A percentile compares a stretch with the other conserved stretches of the same genome.
phyloP scores from a whole-genome alignment of 2,329 filamentous ascomycete genomes.

The Thelonectria discophora region DNA sequence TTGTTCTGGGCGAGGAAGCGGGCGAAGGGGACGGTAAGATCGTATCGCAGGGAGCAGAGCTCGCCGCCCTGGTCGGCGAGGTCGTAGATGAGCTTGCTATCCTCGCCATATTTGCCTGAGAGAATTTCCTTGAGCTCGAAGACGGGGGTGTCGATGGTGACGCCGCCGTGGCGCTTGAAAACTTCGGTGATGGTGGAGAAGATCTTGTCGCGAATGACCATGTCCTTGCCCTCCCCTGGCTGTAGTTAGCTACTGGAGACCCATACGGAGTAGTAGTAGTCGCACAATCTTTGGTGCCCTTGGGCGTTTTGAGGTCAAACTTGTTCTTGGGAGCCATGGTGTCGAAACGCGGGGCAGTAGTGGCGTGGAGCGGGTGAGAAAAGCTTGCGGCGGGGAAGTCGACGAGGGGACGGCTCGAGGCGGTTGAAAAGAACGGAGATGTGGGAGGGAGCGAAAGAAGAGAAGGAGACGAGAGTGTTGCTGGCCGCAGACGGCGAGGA shows the following conservation, averaged over 20 bases:
- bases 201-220: constrained; percentile 83
- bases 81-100: constrained; percentile 92
- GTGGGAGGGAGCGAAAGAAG: background rate
- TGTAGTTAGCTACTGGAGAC: constrained; percentile 24
- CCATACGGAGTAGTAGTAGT: constrained; percentile 5
- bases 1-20: constrained; percentile 94
- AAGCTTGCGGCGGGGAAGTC: constrained; percentile 36
- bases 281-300: constrained; percentile 86
- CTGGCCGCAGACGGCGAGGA: constrained; percentile 24
- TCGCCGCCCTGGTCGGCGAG: constrained; percentile 88
- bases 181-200: constrained; percentile 78
- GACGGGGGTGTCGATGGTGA: constrained; percentile 81
- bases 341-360: constrained; percentile 39
- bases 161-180: constrained; percentile 85
- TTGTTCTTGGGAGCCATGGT: constrained; percentile 45
- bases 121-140: constrained; percentile 90
- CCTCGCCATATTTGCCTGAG: constrained; percentile 90
- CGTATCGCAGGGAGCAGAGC: constrained; percentile 77
- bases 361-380: constrained; percentile 37
- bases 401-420: constrained; percentile 23
- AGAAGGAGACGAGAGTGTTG: constrained; percentile 16
- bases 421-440: constrained; percentile 16
- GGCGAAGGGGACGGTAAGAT: constrained; percentile 89
- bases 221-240: constrained; percentile 73
- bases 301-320: constrained; percentile 78